Conservation (phyloP, 192 early-diverging fungal genomes). For the Spizellomyces sp. region DNA sequence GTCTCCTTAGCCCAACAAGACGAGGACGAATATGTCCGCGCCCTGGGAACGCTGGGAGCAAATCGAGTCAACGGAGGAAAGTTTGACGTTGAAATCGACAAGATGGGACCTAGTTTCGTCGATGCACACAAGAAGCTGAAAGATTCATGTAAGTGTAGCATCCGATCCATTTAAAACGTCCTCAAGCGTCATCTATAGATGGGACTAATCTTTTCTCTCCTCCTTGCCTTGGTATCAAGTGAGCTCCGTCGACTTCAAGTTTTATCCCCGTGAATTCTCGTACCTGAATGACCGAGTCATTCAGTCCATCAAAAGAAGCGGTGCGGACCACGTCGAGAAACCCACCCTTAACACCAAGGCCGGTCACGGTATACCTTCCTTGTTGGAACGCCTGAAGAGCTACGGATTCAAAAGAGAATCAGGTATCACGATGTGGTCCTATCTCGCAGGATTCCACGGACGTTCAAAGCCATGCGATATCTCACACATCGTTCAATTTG, state of each 20-base stretch:
- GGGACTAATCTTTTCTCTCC: too few species aligned
- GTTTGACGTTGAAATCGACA: background rate
- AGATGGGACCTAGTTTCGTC: background rate
- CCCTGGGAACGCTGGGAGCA: background rate
- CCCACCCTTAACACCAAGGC: background rate
- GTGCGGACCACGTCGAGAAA: background rate
- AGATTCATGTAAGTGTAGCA: background rate
- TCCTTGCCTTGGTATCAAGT: background rate
- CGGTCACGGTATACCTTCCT: background rate
- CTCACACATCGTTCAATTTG: too few species aligned
- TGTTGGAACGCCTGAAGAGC: slow-evolving; percentile 1
- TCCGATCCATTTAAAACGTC: too few species aligned
- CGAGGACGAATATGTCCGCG: background rate
- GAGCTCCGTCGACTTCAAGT: background rate
- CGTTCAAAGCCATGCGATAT: too few species aligned
- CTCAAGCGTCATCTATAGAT: too few species aligned
- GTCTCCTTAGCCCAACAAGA: background rate
- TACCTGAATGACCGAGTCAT: background rate
- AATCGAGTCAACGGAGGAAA: background rate
- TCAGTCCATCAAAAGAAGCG: background rate
- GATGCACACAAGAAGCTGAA: background rate
- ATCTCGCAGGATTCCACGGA: too few species aligned
- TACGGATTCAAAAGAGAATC: background rate
- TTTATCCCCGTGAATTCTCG: background rate
- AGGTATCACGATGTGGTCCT: background rate